Evolutionary conservation across 179 eudicot species (phyloP), one percentile per base, ranked within the genome.

Genomic region (Drosera spatulata): DNA sequence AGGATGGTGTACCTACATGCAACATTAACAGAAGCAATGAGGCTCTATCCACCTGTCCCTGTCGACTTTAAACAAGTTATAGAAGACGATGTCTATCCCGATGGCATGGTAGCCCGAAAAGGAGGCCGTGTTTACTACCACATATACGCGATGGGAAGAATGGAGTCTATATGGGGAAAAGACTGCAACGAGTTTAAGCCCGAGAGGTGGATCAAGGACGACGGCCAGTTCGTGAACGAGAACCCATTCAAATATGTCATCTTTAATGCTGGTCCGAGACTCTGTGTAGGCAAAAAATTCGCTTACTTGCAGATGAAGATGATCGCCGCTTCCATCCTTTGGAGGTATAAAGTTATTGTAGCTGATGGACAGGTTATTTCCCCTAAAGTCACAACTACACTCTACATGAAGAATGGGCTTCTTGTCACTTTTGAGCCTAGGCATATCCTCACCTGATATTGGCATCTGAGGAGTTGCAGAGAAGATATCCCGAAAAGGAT

Each of bases 281-380:
- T 82, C 12, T 82, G 87, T 56, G 72, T 82, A 3, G 87, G 87
- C 55, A 81, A 79, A 75, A 81, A 79, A 51, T 78, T 81, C 66
- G 86, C 83, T 2, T 78, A 78, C 56, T 59, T 64, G 63, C 86
- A 79, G 63, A 81, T 81, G 86, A 81, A 81, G 48, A 76, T 74
- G 81, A 81, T 81, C 39, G 82, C 77, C 49, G 87, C 82, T 14
- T 82, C 87, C 7, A 12, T 80, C 8, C 66, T 82, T 6, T 59
- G 69, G 51, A 80, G 85, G 76, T 82, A 75, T 52, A 66, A 7
- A 47, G 73, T 82, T 44, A 73, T 66, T 71, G 75, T 77, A 0
- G 67, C 70, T 61, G 73, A 75, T 49, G 85, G 74, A 2, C 80
- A 73, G 8, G 58, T 60, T 39, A 68, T 80, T 56, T 53, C 55